A percentile compares a stretch with the other conserved stretches of the same genome.
These are phyloP conservation scores for Lepidium campestre DNA, from an alignment of 441 rosid genomes.

Conservation along the genomic window DNA sequence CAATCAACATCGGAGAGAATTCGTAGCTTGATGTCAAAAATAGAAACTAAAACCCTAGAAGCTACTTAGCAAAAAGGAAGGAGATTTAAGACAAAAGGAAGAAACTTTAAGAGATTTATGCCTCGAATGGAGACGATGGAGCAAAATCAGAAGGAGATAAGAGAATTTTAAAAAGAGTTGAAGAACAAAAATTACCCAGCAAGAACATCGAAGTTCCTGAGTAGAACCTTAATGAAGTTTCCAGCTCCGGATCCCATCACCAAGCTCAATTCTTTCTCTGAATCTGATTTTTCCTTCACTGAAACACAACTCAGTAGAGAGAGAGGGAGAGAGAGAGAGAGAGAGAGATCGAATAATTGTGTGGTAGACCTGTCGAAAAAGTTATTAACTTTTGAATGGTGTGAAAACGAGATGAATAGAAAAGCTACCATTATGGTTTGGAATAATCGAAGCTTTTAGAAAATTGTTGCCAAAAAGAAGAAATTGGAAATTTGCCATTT, in stretches of 20 bases:
- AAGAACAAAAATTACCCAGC: constrained; percentile 50
- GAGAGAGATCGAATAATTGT: constrained; percentile 6
- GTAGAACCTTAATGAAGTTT: constrained; percentile 63
- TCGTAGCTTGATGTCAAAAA: background rate
- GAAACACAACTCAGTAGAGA: background rate
- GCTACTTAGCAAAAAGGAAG: background rate
- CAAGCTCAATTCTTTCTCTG: background rate
- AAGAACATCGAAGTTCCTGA: constrained; percentile 87
- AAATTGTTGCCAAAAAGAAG: background rate
- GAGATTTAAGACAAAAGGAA: background rate
- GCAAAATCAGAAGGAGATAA: background rate
- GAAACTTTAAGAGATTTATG: background rate
- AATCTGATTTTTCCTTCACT: constrained; percentile 14
- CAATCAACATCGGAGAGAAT: background rate
- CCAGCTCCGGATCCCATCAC: constrained; percentile 59
- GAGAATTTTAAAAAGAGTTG: background rate
- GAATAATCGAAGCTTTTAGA: background rate
- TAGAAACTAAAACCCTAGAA: background rate
- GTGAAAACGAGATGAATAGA: constrained; percentile 9
- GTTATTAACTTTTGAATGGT: background rate
- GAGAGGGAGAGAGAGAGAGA: background rate
- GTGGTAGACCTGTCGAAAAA: constrained; percentile 5
- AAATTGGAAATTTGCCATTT: background rate
- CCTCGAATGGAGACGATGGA: background rate
- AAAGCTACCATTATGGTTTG: background rate